Evolutionary conservation across 306 rosid species (phyloP), one percentile per base, ranked within the genome.

Genomic region (Pachyrhizus erosus): DNA sequence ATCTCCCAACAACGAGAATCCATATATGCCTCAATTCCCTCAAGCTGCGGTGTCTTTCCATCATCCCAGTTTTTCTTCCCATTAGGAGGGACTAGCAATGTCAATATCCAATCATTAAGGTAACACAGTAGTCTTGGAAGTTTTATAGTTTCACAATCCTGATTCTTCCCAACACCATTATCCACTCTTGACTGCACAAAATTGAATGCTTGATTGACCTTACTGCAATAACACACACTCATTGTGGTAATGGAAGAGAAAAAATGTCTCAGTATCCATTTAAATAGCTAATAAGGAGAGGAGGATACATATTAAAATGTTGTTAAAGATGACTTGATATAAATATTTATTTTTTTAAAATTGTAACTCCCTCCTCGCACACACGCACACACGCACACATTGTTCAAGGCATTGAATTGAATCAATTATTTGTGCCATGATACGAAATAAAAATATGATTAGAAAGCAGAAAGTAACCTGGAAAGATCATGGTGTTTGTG

Each of bases 1-100:
- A 93, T 83, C 84, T 81, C 93, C 99, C 98, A 96, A 87, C 94
- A 93, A 77, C 91, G 89, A 66, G 83, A 34, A 86, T 96, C 99
- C 87, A 90, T 86, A 80, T 70, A 89, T 7, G 94, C 83, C 51
- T 86, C 86, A 34, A 77, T 24, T 80, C 78, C 88, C 52, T 75
- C 77, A 21, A 68, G 82, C 58, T 62, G 77, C 54, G 87, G 80
- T 14, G 85, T 91, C 69, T 76, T 80, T 29, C 72, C 83, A 5
- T 75, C 89, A 10, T 80, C 70, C 85, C 58, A 60, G 29, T 72
- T 76, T 76, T 86, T 82, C 88, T 82, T 89, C 89, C 80, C 89
- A 75, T 84, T 85, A n/a, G 90, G 88, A 76, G 97, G 88, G 46
- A 90, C 86, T 87, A 96, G 60, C 88, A 93, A 72, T 31, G 98